Base-by-base conservation (phyloP, 306 rosid genomes). In the Ammopiptanthus mongolicus region DNA sequence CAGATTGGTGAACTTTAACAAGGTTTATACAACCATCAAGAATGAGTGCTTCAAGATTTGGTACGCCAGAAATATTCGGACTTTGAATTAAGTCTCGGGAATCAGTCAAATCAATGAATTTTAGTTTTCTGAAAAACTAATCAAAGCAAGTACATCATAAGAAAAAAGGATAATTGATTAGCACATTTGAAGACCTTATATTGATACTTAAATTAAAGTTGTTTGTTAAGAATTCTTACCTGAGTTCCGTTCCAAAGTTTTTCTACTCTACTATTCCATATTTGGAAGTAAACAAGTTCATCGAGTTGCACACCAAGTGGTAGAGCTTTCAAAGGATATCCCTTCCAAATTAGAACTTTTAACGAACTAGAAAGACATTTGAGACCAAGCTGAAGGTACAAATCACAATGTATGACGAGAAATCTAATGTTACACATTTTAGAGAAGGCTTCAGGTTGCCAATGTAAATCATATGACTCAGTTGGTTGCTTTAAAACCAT, bases 1-100 rank as follows among this genome's bases (percentile, higher is more conserved):
- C 23, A n/a, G 78, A 62, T 3, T 25, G 39, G 69, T 75, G 69
- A 53, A 81, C 56, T 31, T 75, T 14, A 3, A 5, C 3, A 36
- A 81, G 77, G 13, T 47, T 31, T 5, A 22, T 29, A 63, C 81
- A 81, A 31, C 71, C 78, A 42, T 69, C 64, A 70, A 81, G 36
- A 56, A 69, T 18, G 33, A 81, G 0, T 33, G 23, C 58, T 8
- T 81, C 74, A 4, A 81, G 78, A 23, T 34, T 8, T 55, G 81
- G 74, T 9, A 34, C 12, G 1, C 37, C 39, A 3, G 37, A 75
- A 31, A 81, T 13, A n/a, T 61, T 22, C 0, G 74, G 81, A 42
- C 57, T 62, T 48, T 69, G 61, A 39, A 6, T 23, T 6, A 81
- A 15, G 19, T 46, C 3, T 13, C 56, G 19, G 12, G 81, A 81